A percentile compares a stretch with the other conserved stretches of the same genome.
Conservation (phyloP, 805 yeast genomes). For the Candida stauntonica region DNA sequence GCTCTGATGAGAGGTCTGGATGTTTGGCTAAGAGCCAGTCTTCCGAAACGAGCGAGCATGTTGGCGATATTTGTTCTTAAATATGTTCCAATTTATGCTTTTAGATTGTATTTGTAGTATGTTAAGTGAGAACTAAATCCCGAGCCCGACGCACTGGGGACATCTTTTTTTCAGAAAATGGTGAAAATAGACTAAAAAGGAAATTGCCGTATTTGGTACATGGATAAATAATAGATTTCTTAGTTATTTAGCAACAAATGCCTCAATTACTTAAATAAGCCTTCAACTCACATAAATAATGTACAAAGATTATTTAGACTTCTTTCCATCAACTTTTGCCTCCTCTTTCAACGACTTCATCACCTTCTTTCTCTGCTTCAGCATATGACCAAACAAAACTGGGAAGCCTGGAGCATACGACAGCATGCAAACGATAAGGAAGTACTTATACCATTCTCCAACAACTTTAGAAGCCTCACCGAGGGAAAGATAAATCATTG, state of each 20-base stretch:
- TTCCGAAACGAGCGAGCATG: conserved; percentile 10
- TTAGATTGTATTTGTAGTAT: too few relatives aligned
- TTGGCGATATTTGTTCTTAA: too few relatives aligned
- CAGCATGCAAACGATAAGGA: conserved; percentile 52
- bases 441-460: conserved; percentile 48
- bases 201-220: too few relatives aligned
- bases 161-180: too few relatives aligned
- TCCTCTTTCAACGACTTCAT: conserved; percentile 38
- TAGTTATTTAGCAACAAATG: too few relatives aligned
- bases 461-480: conserved; percentile 55
- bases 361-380: conserved; percentile 79
- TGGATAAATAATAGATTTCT: too few relatives aligned
- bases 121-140: too few relatives aligned
- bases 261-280: too few relatives aligned
- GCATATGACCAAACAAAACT: conserved; percentile 80
- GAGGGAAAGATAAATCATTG: conserved; percentile 65
- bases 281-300: too few relatives aligned
- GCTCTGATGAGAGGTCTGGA: conserved; percentile 5
- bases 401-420: conserved; percentile 87
- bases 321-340: background rate
- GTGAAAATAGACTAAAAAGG: too few relatives aligned
- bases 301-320: conserved; percentile 10
- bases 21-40: conserved; percentile 1
- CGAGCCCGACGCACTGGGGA: too few relatives aligned
- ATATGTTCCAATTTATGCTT: too few relatives aligned